Evolutionary conservation across 352 stramenopile species (phyloP).

Genomic region (Peronospora destructor): DNA sequence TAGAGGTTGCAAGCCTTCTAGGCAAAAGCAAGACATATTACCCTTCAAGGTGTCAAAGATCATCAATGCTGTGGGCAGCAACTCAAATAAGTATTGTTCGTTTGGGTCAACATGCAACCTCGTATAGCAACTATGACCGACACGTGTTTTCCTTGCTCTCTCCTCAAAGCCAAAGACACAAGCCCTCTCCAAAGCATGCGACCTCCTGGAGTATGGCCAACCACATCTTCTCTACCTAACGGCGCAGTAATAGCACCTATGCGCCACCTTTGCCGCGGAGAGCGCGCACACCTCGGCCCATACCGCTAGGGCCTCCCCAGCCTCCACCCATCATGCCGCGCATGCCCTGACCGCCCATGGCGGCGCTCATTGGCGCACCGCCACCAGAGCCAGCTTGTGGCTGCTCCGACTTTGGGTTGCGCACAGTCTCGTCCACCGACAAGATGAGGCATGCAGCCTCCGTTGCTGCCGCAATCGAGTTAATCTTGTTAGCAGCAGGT

Average conservation of each 20-base stretch:
- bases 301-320: constrained; percentile 55
- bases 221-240: constrained; percentile 34
- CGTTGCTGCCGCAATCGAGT: constrained; percentile 92
- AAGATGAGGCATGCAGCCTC: constrained; percentile 98
- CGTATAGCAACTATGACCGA: constrained; percentile 7
- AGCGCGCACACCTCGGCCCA: constrained; percentile 70
- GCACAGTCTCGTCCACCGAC: constrained; percentile 98
- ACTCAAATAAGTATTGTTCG: constrained; percentile 34
- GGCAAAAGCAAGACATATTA: no score
- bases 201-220: constrained; percentile 6
- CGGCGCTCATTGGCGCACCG: constrained; percentile 77
- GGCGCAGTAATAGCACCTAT: constrained; percentile 38
- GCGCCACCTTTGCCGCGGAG: constrained; percentile 74
- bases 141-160: constrained; percentile 16
- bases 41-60: background rate
- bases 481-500: constrained; percentile 98
- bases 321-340: constrained; percentile 82
- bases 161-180: constrained; percentile 15
- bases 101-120: constrained; percentile 10
- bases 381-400: constrained; percentile 50
- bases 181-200: constrained; percentile 17
- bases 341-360: constrained; percentile 90
- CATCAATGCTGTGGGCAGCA: background rate
- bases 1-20: no score
- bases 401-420: constrained; percentile 96